These are phyloP conservation scores for Artemisia tridentata DNA, from an alignment of 129 eudicot species.

Conservation along the genomic window DNA sequence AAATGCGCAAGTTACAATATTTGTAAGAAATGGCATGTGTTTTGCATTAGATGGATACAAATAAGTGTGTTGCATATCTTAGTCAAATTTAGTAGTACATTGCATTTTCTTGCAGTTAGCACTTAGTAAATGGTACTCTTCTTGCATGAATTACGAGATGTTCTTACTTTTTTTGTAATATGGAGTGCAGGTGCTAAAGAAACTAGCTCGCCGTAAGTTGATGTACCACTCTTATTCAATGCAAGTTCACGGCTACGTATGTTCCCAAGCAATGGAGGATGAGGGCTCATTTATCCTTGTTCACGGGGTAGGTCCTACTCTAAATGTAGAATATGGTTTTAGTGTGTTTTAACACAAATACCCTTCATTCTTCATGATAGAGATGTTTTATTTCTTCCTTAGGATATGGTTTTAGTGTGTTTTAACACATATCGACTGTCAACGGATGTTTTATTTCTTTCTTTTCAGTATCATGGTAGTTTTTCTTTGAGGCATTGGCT, in stretches of 20 bases:
- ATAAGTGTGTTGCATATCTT: no score
- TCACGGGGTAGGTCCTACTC: slow-evolving; percentile 74
- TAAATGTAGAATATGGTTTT: not conserved
- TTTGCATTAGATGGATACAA: no score
- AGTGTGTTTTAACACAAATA: slow-evolving; percentile 1
- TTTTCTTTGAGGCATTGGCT: slow-evolving; percentile 98
- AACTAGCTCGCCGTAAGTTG: slow-evolving; percentile 62
- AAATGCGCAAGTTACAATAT: no score
- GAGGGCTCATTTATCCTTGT: slow-evolving; percentile 78
- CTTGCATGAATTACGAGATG: not conserved
- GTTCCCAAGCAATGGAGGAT: slow-evolving; percentile 50
- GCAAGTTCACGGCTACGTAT: slow-evolving; percentile 94
- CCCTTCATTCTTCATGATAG: slow-evolving; percentile 19
- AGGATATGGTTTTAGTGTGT: not conserved
- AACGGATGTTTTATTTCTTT: not conserved
- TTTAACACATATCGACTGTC: not conserved
- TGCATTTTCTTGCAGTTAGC: no score
- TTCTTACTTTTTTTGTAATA: not conserved
- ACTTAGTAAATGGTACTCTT: not conserved
- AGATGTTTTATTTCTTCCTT: no score
- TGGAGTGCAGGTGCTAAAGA: slow-evolving; percentile 73
- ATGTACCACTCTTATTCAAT: slow-evolving; percentile 93
- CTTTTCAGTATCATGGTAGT: slow-evolving; percentile 82
- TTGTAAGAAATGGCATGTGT: no score
- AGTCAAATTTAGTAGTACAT: no score